Conservation (phyloP, 2,329 filamentous ascomycete genomes). For the Aspergillus fumigatiaffinis region DNA sequence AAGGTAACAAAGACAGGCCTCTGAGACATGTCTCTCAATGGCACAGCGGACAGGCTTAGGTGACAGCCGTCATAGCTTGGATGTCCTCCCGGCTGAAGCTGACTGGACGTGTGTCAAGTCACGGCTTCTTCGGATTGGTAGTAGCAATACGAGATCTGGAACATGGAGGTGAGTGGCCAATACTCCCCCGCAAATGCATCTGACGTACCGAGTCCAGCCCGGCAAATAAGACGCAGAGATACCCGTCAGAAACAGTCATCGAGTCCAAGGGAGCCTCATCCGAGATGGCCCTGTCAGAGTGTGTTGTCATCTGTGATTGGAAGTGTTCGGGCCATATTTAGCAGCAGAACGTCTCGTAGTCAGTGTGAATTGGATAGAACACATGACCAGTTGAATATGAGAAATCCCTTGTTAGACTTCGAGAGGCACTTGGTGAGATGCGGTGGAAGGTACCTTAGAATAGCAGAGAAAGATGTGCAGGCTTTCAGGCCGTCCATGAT, state of each 20-base stretch:
- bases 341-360: neutral
- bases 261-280: neutral
- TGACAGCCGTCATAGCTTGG: neutral
- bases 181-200: neutral
- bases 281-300: neutral
- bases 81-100: neutral
- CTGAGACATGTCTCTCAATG: neutral
- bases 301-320: neutral
- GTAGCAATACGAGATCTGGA: constrained; percentile 25
- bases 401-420: neutral
- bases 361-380: neutral
- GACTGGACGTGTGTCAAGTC: neutral
- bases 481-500: neutral
- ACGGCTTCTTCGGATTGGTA: constrained; percentile 5
- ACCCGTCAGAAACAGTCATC: neutral
- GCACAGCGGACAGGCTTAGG: neutral
- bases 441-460: neutral
- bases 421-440: neutral
- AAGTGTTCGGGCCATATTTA: neutral
- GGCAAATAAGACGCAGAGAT: neutral
- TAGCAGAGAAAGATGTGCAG: neutral
- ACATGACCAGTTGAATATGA: neutral
- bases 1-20: neutral
- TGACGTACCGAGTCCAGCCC: neutral
- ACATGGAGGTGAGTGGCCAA: constrained; percentile 10